Conservation (phyloP, 2,329 filamentous ascomycete species). For the Fusarium irregulare region DNA sequence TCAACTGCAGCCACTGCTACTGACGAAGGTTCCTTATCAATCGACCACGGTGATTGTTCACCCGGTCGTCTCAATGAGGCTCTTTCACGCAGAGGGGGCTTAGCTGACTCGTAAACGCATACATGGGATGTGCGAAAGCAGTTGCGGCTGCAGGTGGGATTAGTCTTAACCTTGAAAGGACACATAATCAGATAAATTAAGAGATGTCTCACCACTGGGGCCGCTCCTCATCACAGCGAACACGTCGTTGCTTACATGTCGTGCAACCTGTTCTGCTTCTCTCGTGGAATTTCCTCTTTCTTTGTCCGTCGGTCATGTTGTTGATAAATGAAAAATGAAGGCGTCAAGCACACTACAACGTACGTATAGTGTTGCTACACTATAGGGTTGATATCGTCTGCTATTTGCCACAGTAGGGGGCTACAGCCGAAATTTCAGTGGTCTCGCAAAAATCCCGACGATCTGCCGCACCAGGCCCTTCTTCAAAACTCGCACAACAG, state of each 20-base stretch:
- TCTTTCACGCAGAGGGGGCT: not conserved
- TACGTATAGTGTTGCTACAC: not conserved
- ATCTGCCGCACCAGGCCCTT: not conserved
- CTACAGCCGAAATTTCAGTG: not conserved
- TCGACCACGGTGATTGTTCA: not conserved
- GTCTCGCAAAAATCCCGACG: not conserved
- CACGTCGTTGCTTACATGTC: not conserved
- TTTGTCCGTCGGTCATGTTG: not conserved
- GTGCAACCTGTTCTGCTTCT: not conserved
- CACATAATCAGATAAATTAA: not conserved
- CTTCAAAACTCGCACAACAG: no score
- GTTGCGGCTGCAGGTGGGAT: not conserved
- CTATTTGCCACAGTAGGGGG: not conserved
- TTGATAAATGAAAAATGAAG: not conserved
- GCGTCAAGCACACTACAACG: not conserved
- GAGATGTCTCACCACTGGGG: not conserved
- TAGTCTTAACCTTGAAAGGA: not conserved
- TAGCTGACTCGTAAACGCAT: not conserved
- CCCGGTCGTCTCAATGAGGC: not conserved
- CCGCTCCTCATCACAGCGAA: not conserved
- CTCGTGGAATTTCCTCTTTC: not conserved
- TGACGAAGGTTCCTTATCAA: not conserved
- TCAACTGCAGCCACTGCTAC: not conserved
- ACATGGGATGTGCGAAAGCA: not conserved
- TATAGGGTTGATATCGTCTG: not conserved